Percentiles rank a stretch among this genome's conserved stretches.
These are phyloP conservation scores for Hymenoscyphus scutula DNA, from an alignment of 2,329 filamentous ascomycete species.

Conservation along the genomic window DNA sequence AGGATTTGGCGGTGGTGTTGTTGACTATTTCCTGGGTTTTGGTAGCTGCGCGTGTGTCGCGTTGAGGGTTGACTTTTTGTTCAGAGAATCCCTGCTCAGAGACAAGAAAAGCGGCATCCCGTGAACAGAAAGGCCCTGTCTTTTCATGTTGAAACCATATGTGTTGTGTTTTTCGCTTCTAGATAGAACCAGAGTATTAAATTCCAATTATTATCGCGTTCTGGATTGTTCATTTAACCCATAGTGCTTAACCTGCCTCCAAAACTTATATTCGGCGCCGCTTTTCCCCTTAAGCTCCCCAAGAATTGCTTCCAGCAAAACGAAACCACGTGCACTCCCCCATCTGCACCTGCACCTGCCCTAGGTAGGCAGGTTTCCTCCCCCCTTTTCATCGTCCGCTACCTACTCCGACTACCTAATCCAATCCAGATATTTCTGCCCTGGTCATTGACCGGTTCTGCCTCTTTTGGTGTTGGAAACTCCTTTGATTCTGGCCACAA, in stretches of 20 bases:
- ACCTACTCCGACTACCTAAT: background rate
- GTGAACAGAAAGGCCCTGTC: background rate
- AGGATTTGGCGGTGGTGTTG: constrained; percentile 2
- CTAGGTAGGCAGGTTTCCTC: background rate
- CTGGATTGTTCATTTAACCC: background rate
- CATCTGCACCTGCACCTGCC: no score
- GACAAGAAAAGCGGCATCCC: background rate
- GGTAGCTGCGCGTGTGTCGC: background rate
- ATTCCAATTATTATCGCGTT: no score
- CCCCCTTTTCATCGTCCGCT: background rate
- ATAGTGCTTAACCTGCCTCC: background rate
- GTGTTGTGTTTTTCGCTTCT: no score
- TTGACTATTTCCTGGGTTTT: background rate
- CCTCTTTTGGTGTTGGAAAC: background rate
- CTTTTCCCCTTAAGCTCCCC: background rate
- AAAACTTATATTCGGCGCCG: background rate
- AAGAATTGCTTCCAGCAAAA: background rate
- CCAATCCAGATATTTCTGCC: background rate
- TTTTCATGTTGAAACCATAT: background rate
- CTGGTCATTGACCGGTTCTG: background rate
- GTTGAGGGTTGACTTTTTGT: constrained; percentile 3
- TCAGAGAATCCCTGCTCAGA: background rate
- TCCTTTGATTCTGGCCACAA: background rate
- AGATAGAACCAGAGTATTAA: no score
- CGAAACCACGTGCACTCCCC: background rate